Conservation (phyloP, 768 basidiomycete genomes). For the Agaricus blazei region DNA sequence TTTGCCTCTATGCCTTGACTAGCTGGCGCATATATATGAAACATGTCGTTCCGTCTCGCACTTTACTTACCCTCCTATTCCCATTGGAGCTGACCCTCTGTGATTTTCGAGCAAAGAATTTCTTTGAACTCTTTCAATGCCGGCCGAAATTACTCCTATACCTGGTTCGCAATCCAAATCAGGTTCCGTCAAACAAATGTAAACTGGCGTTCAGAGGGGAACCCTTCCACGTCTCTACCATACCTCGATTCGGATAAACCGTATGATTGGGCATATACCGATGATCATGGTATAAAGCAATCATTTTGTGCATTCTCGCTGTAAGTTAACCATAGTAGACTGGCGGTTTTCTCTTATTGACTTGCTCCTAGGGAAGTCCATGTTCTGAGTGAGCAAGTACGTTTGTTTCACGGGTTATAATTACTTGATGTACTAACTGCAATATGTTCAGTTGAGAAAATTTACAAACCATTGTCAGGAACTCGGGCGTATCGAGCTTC, state of each 20-base stretch:
- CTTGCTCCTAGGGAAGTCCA: background rate
- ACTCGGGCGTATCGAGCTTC: constrained; percentile 1
- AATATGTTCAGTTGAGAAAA: background rate
- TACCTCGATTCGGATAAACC: background rate
- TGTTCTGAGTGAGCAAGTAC: background rate
- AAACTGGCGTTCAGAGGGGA: no score
- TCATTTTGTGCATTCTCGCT: background rate
- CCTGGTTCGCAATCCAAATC: no score
- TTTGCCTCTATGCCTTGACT: no score
- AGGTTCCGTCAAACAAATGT: no score
- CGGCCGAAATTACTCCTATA: no score
- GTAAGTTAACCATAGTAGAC: background rate
- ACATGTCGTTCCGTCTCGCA: no score
- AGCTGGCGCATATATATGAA: no score
- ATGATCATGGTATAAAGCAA: constrained; percentile 2
- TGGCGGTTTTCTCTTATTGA: background rate
- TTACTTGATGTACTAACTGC: no score
- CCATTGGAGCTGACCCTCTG: no score
- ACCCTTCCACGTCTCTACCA: background rate
- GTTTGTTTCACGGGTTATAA: background rate
- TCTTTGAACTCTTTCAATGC: no score
- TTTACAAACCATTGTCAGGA: background rate
- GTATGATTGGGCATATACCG: background rate
- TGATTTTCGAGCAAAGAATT: no score
- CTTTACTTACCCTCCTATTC: no score